Conservation (phyloP, 75 land plant species). For the Gnetum montanum region DNA sequence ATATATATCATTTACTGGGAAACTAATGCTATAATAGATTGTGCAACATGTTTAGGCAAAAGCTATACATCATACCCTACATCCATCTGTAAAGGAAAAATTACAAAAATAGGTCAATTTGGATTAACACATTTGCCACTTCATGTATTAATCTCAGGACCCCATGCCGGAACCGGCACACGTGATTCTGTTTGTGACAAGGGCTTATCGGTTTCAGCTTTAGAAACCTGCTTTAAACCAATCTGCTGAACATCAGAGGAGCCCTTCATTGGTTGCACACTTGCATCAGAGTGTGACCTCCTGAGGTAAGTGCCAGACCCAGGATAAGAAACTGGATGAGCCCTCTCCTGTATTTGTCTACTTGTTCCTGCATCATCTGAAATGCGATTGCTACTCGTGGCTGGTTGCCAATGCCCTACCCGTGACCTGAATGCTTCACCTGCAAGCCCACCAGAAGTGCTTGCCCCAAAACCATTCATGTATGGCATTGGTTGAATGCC, state of each 20-base stretch:
- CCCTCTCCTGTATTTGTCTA: slow-evolving; percentile 2
- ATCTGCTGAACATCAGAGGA: background rate
- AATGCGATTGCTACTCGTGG: background rate
- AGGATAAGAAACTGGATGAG: background rate
- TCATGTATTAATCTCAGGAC: slow-evolving; percentile 9
- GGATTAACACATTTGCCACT: background rate
- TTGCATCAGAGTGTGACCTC: background rate
- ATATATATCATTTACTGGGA: background rate
- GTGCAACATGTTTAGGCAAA: background rate
- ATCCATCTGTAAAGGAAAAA: background rate
- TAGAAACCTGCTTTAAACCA: slow-evolving; percentile 1
- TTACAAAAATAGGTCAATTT: slow-evolving; percentile 3
- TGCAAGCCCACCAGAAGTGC: background rate
- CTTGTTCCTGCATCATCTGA: background rate
- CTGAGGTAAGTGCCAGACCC: background rate
- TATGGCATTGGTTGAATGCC: background rate
- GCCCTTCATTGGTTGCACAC: background rate
- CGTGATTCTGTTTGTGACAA: background rate
- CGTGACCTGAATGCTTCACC: background rate
- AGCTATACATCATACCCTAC: background rate
- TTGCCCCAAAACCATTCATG: background rate
- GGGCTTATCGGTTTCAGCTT: background rate
- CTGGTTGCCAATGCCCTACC: background rate
- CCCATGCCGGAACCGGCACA: slow-evolving; percentile 1
- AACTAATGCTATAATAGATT: background rate